These are phyloP conservation scores for Arachnomyces sp. DNA, from an alignment of 2,329 filamentous ascomycete genomes.

Conservation along the genomic window DNA sequence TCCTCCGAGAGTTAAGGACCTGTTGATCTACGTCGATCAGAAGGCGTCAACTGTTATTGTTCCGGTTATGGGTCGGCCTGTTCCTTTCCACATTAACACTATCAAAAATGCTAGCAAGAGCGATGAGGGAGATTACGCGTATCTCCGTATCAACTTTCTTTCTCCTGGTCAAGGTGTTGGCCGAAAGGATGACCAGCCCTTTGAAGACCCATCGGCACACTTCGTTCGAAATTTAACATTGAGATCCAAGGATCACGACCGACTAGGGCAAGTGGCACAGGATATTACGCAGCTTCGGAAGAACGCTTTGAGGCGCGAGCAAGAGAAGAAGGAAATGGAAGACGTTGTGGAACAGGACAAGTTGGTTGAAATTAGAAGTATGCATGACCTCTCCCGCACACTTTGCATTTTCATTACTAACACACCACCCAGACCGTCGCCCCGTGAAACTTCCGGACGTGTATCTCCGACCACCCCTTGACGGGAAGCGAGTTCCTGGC, in stretches of 20 bases:
- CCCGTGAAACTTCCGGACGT: constrained; percentile 88
- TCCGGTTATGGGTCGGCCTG: constrained; percentile 93
- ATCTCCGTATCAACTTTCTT: constrained; percentile 92
- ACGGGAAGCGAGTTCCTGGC: constrained; percentile 92
- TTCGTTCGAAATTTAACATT: constrained; percentile 95
- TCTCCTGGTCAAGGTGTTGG: constrained; percentile 96
- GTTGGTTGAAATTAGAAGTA: constrained; percentile 85
- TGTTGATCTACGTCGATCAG: constrained; percentile 81
- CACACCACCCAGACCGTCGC: constrained; percentile 62
- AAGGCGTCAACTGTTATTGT: constrained; percentile 88
- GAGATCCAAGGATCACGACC: constrained; percentile 78
- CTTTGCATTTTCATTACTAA: constrained; percentile 30
- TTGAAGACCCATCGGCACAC: constrained; percentile 91
- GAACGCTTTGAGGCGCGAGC: constrained; percentile 81
- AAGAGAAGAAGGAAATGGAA: constrained; percentile 99
- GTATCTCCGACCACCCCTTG: constrained; percentile 88
- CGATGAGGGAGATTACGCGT: constrained; percentile 89
- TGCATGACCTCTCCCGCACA: constrained; percentile 27
- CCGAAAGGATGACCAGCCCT: constrained; percentile 93
- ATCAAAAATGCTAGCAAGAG: constrained; percentile 99
- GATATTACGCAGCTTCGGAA: constrained; percentile 97
- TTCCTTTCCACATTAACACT: constrained; percentile 95
- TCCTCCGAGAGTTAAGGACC: constrained; percentile 70
- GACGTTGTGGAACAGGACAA: constrained; percentile 99
- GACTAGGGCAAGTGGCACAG: constrained; percentile 82